Base-by-base conservation (phyloP, 345 rosid species). In the Durio zibethinus region DNA sequence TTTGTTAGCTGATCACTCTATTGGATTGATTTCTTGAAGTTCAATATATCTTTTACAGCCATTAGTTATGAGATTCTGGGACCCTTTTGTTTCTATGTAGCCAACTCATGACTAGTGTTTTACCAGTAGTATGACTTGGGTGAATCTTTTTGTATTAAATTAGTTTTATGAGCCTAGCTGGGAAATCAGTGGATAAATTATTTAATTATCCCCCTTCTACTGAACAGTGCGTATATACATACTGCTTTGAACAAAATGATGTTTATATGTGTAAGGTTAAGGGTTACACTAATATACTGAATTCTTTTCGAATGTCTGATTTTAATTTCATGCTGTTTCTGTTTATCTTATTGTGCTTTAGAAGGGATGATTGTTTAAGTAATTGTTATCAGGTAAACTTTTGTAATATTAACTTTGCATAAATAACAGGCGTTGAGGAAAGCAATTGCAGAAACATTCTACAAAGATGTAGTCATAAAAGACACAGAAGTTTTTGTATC, bases 401-500 rank as follows among this genome's bases (percentile, higher is more conserved):
- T 9, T 33, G 12, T 12, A 42, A 47, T 29, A 35, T 54, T 15
- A 66, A 53, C 16, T 36, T 33, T 65, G 27, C 27, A 3, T 36
- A 25, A 60, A 38, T 25, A 12, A 14, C 83, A 88, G 93, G 77
- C 48, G 18, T 75, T 90, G 31, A 83, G 92, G 50, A 87, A 81
- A 76, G 84, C 90, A 50, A 86, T 90, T 69, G 89, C 89, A 31
- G 86, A 88, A 77, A 88, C 84, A 60, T 79, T 88, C 57, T 90
- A 90, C 79, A 80, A 77, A 80, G 79, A 86, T 65, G 65, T 83
- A 9, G n/a, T 7, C 7, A 78, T 90, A 33, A 90, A 82, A 72
- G 84, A 82, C 40, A 63, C 56, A n/a, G 92, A 90, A 85, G 78
- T 90, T 76, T 88, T 90, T 79, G 81, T 90, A 76, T 90, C 94